Evolutionary conservation across 2,329 filamentous ascomycete species (phyloP), one percentile per base, ranked within the genome.

Genomic region (Xylaria arbuscula): DNA sequence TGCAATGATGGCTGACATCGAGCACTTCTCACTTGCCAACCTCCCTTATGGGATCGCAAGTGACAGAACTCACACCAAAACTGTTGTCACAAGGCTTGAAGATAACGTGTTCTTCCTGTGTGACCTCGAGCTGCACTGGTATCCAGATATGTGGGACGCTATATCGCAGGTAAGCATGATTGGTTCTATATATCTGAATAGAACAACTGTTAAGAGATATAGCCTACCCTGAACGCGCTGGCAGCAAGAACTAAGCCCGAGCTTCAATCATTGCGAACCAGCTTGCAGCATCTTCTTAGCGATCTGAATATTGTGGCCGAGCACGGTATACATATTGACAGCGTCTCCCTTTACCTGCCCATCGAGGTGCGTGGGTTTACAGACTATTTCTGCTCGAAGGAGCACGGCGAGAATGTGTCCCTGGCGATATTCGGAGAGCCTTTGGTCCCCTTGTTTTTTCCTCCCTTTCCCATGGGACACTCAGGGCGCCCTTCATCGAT

Each of bases 361-460:
- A 77, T 91, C 45, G 76, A 80, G 2, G 83, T 88, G 19, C 81
- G 82, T 4, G 87, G 86, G 42, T 90, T 89, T 73, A 86, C 82
- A 53, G 88, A 89, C 75, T 89, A 88, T 76, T 86, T 83, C 1
- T 87, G 84, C 64, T 86, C 83, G 0, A 78, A 82, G 9, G 82
- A 87, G 53, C 87, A 89, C 68, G 81, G 84, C 34, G 80, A 82
- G 56, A 89, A 88, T 54, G 85, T 75, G 11, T 80, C 78, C 55
- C 72, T 80, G 62, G 76, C 75, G 10, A 55, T 73, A 22, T 72
- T 72, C 54, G 72, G 73, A 4, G 72, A 73, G 54, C 62, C 61
- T 5, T 51, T 70, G 5, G 68, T 71, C 34, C 72, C 73, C 10
- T 68, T 71, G 0, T 54, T 70, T 2, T 75, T 75, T 45, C 62